phyloP scores from a whole-genome alignment of 2,329 filamentous ascomycete species.

The Orbilia quercus region DNA sequence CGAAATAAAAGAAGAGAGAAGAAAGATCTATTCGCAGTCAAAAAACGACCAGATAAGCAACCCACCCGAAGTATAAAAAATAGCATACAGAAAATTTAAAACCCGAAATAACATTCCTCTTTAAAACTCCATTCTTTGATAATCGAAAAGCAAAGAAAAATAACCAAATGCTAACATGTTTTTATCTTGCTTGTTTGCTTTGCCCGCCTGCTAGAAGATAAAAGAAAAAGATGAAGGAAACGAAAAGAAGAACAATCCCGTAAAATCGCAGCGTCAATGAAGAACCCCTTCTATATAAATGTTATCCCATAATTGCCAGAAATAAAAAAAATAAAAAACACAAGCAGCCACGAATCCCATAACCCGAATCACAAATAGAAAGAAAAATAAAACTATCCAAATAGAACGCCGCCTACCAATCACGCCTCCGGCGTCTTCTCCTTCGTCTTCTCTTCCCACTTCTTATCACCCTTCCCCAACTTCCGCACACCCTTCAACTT shows the following conservation, averaged over 20 bases:
- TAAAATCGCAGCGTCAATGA: neutral
- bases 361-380: no score
- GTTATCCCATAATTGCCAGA: neutral
- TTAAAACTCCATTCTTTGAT: conserved; percentile 27
- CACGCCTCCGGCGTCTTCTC: conserved; percentile 30
- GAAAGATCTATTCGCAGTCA: conserved; percentile 1
- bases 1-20: no score
- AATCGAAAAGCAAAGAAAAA: conserved; percentile 3
- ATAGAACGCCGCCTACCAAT: conserved; percentile 30
- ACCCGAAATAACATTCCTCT: conserved; percentile 12
- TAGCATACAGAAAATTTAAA: conserved; percentile 11
- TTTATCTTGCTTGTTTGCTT: conserved; percentile 14
- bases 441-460: neutral
- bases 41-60: conserved; percentile 9
- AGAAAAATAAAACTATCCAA: neutral
- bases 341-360: no score
- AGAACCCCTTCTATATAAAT: neutral
- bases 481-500: conserved; percentile 33
- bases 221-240: conserved; percentile 3
- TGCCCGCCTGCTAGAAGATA: neutral
- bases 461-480: neutral
- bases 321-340: no score
- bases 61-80: neutral
- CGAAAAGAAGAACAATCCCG: neutral
- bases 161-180: conserved; percentile 21